A percentile compares a stretch with the other conserved stretches of the same genome.
These are phyloP conservation scores for Epichloe bromicola DNA, from an alignment of 2,329 filamentous ascomycete species.

Conservation along the genomic window DNA sequence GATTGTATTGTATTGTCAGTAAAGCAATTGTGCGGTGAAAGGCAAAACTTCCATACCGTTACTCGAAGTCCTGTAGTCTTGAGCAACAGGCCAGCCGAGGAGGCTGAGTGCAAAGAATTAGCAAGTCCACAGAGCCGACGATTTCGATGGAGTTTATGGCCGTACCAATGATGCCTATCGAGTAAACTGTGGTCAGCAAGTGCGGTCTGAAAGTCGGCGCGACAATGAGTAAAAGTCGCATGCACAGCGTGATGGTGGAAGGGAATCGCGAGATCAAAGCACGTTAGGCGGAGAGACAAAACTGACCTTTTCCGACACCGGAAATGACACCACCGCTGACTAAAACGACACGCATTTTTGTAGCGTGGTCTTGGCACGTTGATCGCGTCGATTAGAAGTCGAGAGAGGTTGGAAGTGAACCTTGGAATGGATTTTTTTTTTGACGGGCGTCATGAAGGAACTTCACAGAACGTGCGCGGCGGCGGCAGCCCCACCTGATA, in stretches of 20 bases:
- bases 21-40: background rate
- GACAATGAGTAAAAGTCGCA: background rate
- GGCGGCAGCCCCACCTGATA: background rate
- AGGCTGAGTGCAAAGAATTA: constrained; percentile 31
- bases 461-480: background rate
- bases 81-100: constrained; percentile 48
- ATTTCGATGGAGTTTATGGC: too few species aligned
- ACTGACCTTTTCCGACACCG: constrained; percentile 45
- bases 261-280: background rate
- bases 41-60: constrained; percentile 6
- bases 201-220: background rate
- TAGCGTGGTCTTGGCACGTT: background rate
- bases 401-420: background rate
- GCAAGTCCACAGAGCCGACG: background rate
- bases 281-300: background rate
- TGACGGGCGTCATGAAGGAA: too few species aligned
- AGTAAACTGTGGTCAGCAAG: background rate
- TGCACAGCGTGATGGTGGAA: background rate
- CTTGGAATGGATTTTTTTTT: background rate
- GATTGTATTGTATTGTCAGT: background rate
- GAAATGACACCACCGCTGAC: constrained; percentile 36
- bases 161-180: constrained; percentile 6
- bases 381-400: background rate
- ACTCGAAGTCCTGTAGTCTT: constrained; percentile 15
- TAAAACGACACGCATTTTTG: constrained; percentile 16